These are phyloP conservation scores for Magnolia sinica DNA, from an alignment of 164 flowering plant genomes.

Conservation along the genomic window DNA sequence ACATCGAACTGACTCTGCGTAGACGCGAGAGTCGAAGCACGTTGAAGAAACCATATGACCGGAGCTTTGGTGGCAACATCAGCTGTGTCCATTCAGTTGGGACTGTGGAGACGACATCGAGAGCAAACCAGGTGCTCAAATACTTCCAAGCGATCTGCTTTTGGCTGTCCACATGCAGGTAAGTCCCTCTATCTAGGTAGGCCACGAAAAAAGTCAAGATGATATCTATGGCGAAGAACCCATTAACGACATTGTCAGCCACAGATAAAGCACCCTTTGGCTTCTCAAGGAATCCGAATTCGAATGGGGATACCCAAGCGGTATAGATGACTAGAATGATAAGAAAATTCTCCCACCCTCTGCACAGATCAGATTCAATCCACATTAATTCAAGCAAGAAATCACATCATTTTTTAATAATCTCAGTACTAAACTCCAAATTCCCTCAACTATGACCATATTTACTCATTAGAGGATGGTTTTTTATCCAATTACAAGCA, in stretches of 20 bases:
- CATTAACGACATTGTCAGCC: slow-evolving; percentile 81
- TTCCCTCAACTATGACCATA: too few relatives aligned
- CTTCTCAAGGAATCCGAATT: slow-evolving; percentile 68
- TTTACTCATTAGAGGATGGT: too few relatives aligned
- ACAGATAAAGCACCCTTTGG: slow-evolving; percentile 49
- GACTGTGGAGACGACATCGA: slow-evolving; percentile 84
- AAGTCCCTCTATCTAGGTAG: slow-evolving; percentile 63
- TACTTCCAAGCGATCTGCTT: slow-evolving; percentile 81
- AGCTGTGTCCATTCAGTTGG: slow-evolving; percentile 70
- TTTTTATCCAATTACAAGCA: background rate
- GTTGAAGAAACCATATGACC: slow-evolving; percentile 67
- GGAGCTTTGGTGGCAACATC: slow-evolving; percentile 44
- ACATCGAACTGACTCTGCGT: slow-evolving; percentile 79
- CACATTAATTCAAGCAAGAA: slow-evolving; percentile 9
- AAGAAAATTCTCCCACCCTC: slow-evolving; percentile 69
- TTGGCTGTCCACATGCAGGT: slow-evolving; percentile 56
- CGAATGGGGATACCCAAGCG: slow-evolving; percentile 96
- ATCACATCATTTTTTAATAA: background rate
- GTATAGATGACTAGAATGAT: slow-evolving; percentile 69
- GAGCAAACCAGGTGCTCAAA: slow-evolving; percentile 54
- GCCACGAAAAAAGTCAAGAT: slow-evolving; percentile 87
- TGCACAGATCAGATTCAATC: slow-evolving; percentile 28
- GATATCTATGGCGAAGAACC: slow-evolving; percentile 83
- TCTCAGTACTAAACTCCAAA: background rate
- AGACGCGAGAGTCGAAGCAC: slow-evolving; percentile 99